Evolutionary conservation across 2,329 filamentous ascomycete species (phyloP), one percentile per base, ranked within the genome.

Genomic region (Diaporthe sp.): DNA sequence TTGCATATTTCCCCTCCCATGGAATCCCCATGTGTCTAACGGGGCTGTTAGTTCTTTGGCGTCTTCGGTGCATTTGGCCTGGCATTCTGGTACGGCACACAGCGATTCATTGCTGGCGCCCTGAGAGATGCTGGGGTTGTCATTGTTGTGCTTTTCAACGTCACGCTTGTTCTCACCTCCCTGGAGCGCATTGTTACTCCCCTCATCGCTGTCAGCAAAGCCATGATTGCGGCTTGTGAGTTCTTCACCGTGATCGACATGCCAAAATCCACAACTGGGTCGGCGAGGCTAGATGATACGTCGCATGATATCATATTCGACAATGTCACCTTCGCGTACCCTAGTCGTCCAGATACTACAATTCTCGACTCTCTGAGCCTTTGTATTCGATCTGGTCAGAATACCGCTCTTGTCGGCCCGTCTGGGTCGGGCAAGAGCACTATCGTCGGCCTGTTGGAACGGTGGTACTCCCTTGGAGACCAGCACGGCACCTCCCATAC

Each of bases 391-490:
- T 93, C 92, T 0, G 94, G 94, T 1, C 93, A 94, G 71, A 92
- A 93, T 68, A 94, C 94, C 0, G 94, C 94, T 0, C 88, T 97
- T 27, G 93, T 96, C 15, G 95, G 95, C 2, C 91, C 94, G 13
- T 97, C 94, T 0, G 92, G 94, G 0, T 95, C 93, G 6, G 95
- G 95, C 4, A 97, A 97, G 82, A 95, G 92, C 68, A 97, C 94
- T 0, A 90, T 94, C 37, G 90, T 94, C 0, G 91, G 91, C 0
- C 83, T 95, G 1, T 83, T 94, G 4, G 91, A 94, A 79, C 85
- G 93, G 63, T 95, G 92, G 91, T 95, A 95, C 79, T 65, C 59
- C 10, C 59, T 65, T 50, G 19, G 6, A 35, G 59, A 47, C 39
- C 59, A 65, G 19, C 42, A 30, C n/a, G 39, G 2, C 39, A 47